A percentile compares a stretch with the other conserved stretches of the same genome.
Conservation (phyloP, 176 grass and related monocot species). For the Juncus effusus region DNA sequence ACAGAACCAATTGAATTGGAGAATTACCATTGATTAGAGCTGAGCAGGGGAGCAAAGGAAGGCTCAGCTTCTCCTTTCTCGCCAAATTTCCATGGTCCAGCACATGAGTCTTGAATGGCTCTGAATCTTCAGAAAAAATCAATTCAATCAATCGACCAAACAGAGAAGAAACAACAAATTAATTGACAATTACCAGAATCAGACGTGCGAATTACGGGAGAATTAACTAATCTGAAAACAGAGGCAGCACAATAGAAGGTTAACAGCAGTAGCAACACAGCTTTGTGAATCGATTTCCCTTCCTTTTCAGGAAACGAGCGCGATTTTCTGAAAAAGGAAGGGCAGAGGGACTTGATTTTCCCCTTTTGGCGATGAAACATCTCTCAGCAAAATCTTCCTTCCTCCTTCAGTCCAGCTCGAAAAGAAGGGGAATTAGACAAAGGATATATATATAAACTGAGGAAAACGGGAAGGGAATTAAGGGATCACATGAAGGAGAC, state of each 20-base stretch:
- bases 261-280: conserved; percentile 58
- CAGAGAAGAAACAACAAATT: not conserved
- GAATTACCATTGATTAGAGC: conserved; percentile 68
- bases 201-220: conserved; percentile 41
- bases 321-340: conserved; percentile 27
- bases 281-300: conserved; percentile 24
- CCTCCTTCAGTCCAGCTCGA: not conserved
- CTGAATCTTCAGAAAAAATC: conserved; percentile 35
- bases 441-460: not conserved
- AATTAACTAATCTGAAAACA: conserved; percentile 56
- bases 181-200: conserved; percentile 41
- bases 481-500: conserved; percentile 16
- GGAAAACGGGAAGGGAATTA: not conserved
- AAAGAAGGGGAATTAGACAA: not conserved
- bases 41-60: conserved; percentile 62
- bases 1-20: not conserved
- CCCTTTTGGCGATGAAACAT: conserved; percentile 32
- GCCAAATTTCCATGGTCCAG: conserved; percentile 50
- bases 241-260: conserved; percentile 56
- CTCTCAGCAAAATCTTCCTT: conserved; percentile 11
- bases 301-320: conserved; percentile 15
- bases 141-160: not conserved
- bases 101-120: conserved; percentile 79
- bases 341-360: conserved; percentile 26
- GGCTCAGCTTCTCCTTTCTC: conserved; percentile 54